A percentile compares a stretch with the other conserved stretches of the same genome.
Conservation (phyloP, 805 yeast species). For the Kluyveromyces starmeri region DNA sequence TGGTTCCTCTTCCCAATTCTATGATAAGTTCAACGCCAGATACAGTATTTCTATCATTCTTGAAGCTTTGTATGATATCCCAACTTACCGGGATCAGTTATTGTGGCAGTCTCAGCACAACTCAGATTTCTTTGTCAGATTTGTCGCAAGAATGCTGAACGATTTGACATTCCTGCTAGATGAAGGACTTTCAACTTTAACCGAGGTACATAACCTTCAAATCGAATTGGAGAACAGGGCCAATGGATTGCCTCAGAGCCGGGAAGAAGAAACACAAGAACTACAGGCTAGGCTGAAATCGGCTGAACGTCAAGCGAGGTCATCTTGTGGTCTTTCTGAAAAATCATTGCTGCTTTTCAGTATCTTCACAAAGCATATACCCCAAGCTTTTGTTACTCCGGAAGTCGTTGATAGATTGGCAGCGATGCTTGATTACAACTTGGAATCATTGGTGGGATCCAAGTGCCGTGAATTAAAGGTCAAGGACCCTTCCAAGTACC, state of each 20-base stretch:
- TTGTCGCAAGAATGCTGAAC: constrained; percentile 89
- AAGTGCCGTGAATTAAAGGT: constrained; percentile 85
- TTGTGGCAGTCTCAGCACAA: constrained; percentile 55
- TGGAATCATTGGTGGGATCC: constrained; percentile 92
- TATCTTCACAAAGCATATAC: constrained; percentile 78
- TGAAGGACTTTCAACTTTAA: constrained; percentile 75
- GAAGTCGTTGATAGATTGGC: constrained; percentile 93
- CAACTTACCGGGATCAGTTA: constrained; percentile 59
- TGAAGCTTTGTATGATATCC: constrained; percentile 75
- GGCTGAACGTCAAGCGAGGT: constrained; percentile 70
- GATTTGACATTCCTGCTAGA: constrained; percentile 88
- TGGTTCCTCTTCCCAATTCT: constrained; percentile 89
- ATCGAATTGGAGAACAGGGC: constrained; percentile 48
- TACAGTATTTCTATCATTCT: constrained; percentile 77
- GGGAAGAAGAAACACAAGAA: constrained; percentile 55
- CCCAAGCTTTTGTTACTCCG: constrained; percentile 73
- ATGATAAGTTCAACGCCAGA: constrained; percentile 89
- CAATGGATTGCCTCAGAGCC: constrained; percentile 25
- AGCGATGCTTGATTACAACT: constrained; percentile 89
- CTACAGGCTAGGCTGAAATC: constrained; percentile 44
- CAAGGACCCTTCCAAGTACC: constrained; percentile 68
- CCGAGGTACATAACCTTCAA: constrained; percentile 69
- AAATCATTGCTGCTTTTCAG: constrained; percentile 74
- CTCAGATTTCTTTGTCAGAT: constrained; percentile 80
- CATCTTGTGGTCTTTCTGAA: constrained; percentile 74